phyloP scores from a whole-genome alignment of 495 filamentous ascomycete species.

The Alectoria sarmentosa region DNA sequence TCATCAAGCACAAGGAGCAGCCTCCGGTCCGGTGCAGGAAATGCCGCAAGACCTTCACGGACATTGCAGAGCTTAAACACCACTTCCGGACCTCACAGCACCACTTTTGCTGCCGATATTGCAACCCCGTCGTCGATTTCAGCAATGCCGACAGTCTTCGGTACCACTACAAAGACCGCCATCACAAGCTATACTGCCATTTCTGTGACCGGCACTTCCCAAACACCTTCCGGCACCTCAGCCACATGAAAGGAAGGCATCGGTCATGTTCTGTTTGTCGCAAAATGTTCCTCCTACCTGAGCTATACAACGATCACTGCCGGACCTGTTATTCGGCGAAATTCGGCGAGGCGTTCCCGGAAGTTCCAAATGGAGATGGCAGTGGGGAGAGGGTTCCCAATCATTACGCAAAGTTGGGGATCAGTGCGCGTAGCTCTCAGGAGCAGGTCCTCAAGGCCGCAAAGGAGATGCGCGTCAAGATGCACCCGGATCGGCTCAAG shows the following conservation, averaged over 20 bases:
- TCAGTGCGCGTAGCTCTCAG: background rate
- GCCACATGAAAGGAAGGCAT: background rate
- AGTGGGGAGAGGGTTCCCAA: background rate
- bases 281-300: background rate
- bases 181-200: background rate
- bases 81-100: background rate
- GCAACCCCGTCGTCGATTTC: background rate
- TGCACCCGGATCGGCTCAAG: constrained; percentile 3
- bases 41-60: background rate
- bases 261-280: background rate
- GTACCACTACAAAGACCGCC: background rate
- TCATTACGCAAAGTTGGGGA: background rate
- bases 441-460: background rate
- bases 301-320: background rate
- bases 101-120: background rate
- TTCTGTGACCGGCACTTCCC: background rate
- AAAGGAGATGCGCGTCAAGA: constrained; percentile 4
- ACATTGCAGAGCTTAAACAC: background rate
- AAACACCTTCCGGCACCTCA: background rate
- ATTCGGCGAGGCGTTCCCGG: background rate
- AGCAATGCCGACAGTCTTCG: background rate
- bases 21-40: background rate
- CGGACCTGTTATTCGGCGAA: background rate
- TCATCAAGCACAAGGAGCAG: background rate
- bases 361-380: background rate